phyloP scores from a whole-genome alignment of 1,139 yeast species.

The Debaryomyces psychrophilus region DNA sequence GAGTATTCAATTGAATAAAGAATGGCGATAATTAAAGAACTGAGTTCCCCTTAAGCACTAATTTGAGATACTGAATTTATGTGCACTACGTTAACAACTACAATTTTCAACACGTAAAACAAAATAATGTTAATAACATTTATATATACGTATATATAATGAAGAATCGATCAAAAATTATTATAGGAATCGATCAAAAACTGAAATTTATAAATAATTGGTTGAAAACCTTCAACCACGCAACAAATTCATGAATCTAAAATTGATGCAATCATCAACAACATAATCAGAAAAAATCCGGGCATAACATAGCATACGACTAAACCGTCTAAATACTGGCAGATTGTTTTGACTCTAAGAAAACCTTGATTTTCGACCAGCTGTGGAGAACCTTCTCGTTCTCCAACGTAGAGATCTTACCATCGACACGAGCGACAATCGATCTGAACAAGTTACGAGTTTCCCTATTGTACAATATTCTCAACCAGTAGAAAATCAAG shows the following conservation, averaged over 20 bases:
- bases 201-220: not conserved
- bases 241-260: not conserved
- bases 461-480: slow-evolving; percentile 57
- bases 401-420: slow-evolving; percentile 40
- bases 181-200: not conserved
- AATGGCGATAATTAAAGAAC: not conserved
- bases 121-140: not conserved
- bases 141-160: slow-evolving; percentile 7
- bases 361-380: slow-evolving; percentile 47
- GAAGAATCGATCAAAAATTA: not conserved
- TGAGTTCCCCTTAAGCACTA: not conserved
- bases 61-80: not conserved
- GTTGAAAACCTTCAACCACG: not conserved
- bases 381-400: slow-evolving; percentile 48
- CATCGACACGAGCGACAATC: slow-evolving; percentile 47
- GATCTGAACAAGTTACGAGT: slow-evolving; percentile 49
- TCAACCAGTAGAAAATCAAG: slow-evolving; percentile 66
- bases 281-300: not conserved
- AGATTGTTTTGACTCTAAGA: slow-evolving; percentile 37
- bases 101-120: not conserved
- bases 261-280: not conserved
- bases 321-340: not conserved
- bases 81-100: not conserved
- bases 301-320: not conserved
- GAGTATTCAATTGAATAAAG: slow-evolving; percentile 5